These are phyloP conservation scores for Kwoniella dendrophila DNA, from an alignment of 768 basidiomycete genomes.

Conservation along the genomic window DNA sequence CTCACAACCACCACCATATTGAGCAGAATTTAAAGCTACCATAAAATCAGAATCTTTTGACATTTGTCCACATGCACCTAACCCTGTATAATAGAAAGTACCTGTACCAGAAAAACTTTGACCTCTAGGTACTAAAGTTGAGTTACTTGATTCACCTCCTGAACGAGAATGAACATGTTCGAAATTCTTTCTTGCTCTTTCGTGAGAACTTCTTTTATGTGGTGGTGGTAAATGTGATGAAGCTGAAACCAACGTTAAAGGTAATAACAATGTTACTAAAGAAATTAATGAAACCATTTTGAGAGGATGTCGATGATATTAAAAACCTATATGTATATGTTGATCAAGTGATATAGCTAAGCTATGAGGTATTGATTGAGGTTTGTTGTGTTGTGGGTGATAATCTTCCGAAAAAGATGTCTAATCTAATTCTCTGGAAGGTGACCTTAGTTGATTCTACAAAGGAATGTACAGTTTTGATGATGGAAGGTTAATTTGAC, in stretches of 20 bases:
- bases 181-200: constrained; percentile 15
- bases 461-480: background rate
- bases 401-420: too few species aligned
- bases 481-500: background rate
- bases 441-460: too few species aligned
- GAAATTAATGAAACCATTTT: constrained; percentile 9
- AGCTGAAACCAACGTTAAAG: constrained; percentile 12
- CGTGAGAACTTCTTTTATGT: constrained; percentile 15
- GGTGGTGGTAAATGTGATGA: constrained; percentile 24
- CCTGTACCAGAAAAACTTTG: constrained; percentile 20
- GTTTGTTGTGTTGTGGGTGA: too few species aligned
- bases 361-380: too few species aligned
- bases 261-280: constrained; percentile 17
- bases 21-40: constrained; percentile 46
- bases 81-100: constrained; percentile 24
- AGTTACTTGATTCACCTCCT: constrained; percentile 9
- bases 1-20: constrained; percentile 49
- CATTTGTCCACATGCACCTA: constrained; percentile 36
- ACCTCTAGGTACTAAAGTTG: constrained; percentile 20
- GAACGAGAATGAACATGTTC: constrained; percentile 10
- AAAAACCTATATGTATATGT: background rate
- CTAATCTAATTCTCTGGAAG: too few species aligned
- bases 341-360: too few species aligned
- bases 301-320: background rate
- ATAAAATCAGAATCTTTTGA: constrained; percentile 41